Evolutionary conservation across 768 basidiomycete species (phyloP).

Genomic region (Roridomyces roridus): DNA sequence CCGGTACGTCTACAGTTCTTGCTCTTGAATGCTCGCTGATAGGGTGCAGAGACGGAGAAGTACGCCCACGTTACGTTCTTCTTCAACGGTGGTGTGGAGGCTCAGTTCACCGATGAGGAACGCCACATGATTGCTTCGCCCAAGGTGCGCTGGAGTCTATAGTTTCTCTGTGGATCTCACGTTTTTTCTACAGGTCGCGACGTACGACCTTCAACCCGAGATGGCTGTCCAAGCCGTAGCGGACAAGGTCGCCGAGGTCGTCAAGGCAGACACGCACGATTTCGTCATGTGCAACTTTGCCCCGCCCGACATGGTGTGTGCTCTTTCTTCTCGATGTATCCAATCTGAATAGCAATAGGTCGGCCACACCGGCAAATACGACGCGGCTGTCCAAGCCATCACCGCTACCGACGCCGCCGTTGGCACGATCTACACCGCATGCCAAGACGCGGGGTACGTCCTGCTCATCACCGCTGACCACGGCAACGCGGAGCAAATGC

Average conservation of each 20-base stretch:
- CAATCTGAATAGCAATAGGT: constrained; percentile 59
- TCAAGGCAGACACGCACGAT: constrained; percentile 71
- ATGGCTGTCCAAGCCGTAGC: constrained; percentile 94
- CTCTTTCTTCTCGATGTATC: neutral
- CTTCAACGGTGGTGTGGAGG: constrained; percentile 96
- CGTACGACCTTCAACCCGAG: constrained; percentile 88
- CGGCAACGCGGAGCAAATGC: constrained; percentile 96
- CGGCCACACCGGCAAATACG: constrained; percentile 91
- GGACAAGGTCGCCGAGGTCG: constrained; percentile 86
- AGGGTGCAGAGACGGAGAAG: constrained; percentile 92
- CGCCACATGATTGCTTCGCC: constrained; percentile 90
- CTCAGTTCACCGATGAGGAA: constrained; percentile 84
- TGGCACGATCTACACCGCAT: constrained; percentile 85
- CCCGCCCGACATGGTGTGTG: constrained; percentile 88
- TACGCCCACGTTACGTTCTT: constrained; percentile 98
- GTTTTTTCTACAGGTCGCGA: constrained; percentile 49
- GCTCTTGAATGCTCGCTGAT: neutral
- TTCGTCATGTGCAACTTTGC: constrained; percentile 99
- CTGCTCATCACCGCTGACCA: constrained; percentile 92
- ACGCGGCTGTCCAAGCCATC: constrained; percentile 91
- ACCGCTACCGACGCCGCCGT: constrained; percentile 90
- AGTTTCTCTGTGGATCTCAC: neutral
- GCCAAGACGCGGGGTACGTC: constrained; percentile 84
- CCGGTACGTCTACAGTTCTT: constrained; percentile 56
- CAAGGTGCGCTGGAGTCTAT: constrained; percentile 57